phyloP scores from a whole-genome alignment of 2,329 filamentous ascomycete species.

The Penicillium sp. region DNA sequence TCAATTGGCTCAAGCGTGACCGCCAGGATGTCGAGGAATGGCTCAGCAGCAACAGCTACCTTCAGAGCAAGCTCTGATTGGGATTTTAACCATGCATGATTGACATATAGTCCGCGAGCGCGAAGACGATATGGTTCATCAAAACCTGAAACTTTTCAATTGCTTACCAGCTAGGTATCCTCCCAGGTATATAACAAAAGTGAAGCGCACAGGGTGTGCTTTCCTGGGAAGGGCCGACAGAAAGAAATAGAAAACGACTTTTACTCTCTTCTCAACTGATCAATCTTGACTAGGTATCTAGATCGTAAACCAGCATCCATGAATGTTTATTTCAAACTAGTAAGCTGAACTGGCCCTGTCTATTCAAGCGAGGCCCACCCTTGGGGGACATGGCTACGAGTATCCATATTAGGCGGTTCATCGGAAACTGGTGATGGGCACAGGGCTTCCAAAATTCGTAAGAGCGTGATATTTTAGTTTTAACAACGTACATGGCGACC shows the following conservation, averaged over 20 bases:
- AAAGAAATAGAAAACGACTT: too few species aligned
- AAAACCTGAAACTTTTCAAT: neutral
- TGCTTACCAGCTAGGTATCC: neutral
- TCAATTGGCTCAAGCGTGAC: conserved; percentile 77
- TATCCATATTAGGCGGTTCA: neutral
- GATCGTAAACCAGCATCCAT: too few species aligned
- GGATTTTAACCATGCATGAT: neutral
- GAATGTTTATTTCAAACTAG: too few species aligned
- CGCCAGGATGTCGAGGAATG: conserved; percentile 72
- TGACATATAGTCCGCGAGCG: neutral
- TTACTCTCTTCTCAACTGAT: too few species aligned
- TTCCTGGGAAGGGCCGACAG: neutral
- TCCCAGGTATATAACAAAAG: neutral
- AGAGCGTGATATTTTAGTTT: neutral
- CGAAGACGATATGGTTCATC: neutral
- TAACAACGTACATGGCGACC: neutral
- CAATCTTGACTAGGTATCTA: too few species aligned
- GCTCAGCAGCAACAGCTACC: conserved; percentile 67
- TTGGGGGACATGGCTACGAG: too few species aligned
- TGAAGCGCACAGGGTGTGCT: conserved; percentile 7
- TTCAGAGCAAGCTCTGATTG: conserved; percentile 39
- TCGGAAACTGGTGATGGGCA: neutral
- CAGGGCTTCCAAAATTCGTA: neutral
- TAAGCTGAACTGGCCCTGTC: too few species aligned
- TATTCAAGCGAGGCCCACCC: too few species aligned